Evolutionary conservation across 192 early-diverging fungal genomes (phyloP).

Genomic region (Entomortierella beljakovae): DNA sequence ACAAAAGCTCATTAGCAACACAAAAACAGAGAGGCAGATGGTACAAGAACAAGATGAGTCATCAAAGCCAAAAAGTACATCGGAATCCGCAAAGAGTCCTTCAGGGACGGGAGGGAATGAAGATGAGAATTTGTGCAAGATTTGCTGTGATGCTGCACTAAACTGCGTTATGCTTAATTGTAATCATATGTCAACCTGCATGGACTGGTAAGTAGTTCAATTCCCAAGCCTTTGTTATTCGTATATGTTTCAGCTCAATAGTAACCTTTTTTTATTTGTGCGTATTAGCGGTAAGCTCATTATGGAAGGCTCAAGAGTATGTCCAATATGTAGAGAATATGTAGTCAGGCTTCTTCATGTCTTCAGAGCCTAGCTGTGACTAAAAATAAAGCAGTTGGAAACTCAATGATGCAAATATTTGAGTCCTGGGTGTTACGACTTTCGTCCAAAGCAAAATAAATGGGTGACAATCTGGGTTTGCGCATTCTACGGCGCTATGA

Average conservation of each 20-base stretch:
- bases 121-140: slow-evolving; percentile 82
- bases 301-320: slow-evolving; percentile 71
- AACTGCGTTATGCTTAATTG: slow-evolving; percentile 91
- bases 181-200: slow-evolving; percentile 87
- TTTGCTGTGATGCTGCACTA: slow-evolving; percentile 82
- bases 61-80: slow-evolving; percentile 20
- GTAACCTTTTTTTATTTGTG: slow-evolving; percentile 10
- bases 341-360: slow-evolving; percentile 76
- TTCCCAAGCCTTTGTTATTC: neutral
- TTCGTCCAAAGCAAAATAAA: too few species aligned
- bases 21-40: slow-evolving; percentile 60
- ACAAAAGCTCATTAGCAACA: slow-evolving; percentile 70
- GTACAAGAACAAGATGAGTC: slow-evolving; percentile 47
- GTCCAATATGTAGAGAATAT: slow-evolving; percentile 84
- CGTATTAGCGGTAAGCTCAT: slow-evolving; percentile 52
- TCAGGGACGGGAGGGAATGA: slow-evolving; percentile 8
- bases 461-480: too few species aligned
- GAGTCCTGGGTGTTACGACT: too few species aligned
- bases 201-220: slow-evolving; percentile 70
- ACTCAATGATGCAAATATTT: too few species aligned
- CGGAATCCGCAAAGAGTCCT: slow-evolving; percentile 10
- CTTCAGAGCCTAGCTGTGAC: slow-evolving; percentile 65
- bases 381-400: too few species aligned
- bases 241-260: neutral
- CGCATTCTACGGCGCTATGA: too few species aligned